These are phyloP conservation scores for Kluyveromyces lactis DNA, from an alignment of 805 yeast species.

Conservation along the genomic window DNA sequence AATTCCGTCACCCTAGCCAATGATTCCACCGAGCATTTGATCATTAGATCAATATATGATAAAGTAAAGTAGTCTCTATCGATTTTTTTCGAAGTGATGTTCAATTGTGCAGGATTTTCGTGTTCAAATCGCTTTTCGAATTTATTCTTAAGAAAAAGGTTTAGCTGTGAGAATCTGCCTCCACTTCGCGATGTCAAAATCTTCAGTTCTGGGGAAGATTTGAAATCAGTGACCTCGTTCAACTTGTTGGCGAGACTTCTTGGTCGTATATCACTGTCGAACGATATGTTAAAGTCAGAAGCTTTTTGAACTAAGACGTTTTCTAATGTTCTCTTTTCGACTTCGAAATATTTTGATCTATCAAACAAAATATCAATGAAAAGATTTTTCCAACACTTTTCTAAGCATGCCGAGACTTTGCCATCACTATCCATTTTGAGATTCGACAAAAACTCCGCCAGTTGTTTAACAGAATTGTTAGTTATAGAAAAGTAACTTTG, in stretches of 20 bases:
- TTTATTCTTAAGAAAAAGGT: constrained; percentile 47
- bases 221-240: constrained; percentile 17
- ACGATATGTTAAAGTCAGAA: constrained; percentile 23
- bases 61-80: constrained; percentile 28
- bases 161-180: constrained; percentile 43
- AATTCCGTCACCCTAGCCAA: constrained; percentile 70
- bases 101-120: not conserved
- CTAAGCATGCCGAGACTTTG: constrained; percentile 44
- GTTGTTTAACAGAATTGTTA: constrained; percentile 51
- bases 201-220: constrained; percentile 12
- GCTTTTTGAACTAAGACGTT: constrained; percentile 27
- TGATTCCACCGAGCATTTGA: constrained; percentile 68
- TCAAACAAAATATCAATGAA: constrained; percentile 64
- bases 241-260: constrained; percentile 25
- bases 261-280: constrained; percentile 26
- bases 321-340: constrained; percentile 63
- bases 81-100: not conserved
- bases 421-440: constrained; percentile 38
- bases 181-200: constrained; percentile 19
- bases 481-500: constrained; percentile 56
- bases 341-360: constrained; percentile 51
- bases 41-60: constrained; percentile 48
- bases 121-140: constrained; percentile 31
- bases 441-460: constrained; percentile 51
- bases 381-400: constrained; percentile 63